phyloP scores from a whole-genome alignment of 192 early-diverging fungal genomes.

The Podila epigama region DNA sequence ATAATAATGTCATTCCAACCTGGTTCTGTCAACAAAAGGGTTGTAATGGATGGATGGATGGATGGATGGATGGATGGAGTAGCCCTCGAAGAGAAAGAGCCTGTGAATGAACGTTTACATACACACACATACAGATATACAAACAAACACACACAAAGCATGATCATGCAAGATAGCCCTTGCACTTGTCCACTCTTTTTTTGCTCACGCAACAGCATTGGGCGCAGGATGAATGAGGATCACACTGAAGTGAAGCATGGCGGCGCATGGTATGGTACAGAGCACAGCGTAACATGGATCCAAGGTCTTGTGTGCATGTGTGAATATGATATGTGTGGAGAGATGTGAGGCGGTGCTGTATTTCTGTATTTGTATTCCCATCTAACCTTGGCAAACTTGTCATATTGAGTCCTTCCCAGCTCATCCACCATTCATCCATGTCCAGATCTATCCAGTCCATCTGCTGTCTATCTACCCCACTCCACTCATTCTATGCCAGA shows the following conservation, averaged over 20 bases:
- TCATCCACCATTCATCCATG: too few species aligned
- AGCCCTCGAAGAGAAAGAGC: too few species aligned
- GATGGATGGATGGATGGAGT: too few species aligned
- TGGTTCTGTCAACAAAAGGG: too few species aligned
- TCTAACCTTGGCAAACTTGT: not conserved
- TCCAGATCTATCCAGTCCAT: not conserved
- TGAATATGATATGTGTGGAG: not conserved
- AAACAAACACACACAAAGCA: too few species aligned
- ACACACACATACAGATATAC: too few species aligned
- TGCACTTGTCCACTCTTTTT: not conserved
- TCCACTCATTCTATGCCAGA: not conserved
- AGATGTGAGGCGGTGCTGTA: not conserved
- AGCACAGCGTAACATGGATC: too few species aligned
- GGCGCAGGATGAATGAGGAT: slow-evolving; percentile 33
- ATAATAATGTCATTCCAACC: too few species aligned
- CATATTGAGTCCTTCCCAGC: not conserved
- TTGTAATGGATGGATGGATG: too few species aligned
- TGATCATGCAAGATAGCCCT: too few species aligned
- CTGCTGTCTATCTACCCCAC: not conserved
- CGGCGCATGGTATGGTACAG: slow-evolving; percentile 13
- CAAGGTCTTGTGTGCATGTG: too few species aligned
- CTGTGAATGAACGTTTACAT: too few species aligned
- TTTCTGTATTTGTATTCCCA: not conserved
- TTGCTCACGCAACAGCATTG: not conserved
- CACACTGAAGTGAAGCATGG: slow-evolving; percentile 7